Evolutionary conservation across 129 eudicot genomes (phyloP).

Genomic region (Flaveria trinervia): DNA sequence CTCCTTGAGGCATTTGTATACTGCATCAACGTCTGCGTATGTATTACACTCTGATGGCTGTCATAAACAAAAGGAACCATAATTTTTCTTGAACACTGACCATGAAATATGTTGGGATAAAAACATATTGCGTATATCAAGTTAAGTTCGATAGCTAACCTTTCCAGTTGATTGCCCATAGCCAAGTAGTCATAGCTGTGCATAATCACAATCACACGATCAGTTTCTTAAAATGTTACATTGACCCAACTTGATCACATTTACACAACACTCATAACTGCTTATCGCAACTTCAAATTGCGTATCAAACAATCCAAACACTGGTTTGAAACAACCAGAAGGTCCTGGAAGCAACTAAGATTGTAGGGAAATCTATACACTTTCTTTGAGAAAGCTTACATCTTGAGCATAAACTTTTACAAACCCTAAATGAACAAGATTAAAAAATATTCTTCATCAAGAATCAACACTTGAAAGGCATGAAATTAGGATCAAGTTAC

Average conservation of each 20-base stretch:
- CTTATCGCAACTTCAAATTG: not conserved
- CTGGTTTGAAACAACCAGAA: not conserved
- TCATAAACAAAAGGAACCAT: constrained; percentile 25
- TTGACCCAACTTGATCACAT: not conserved
- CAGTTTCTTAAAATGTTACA: not conserved
- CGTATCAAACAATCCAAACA: not conserved
- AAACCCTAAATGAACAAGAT: constrained; percentile 15
- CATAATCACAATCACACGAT: not conserved
- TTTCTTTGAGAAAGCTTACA: not conserved
- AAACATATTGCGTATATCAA: not conserved
- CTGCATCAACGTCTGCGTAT: constrained; percentile 92
- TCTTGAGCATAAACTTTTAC: not conserved
- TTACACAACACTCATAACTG: not conserved
- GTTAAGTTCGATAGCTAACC: constrained; percentile 47
- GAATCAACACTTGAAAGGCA: no score
- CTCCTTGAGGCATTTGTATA: constrained; percentile 91
- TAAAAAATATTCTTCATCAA: not conserved
- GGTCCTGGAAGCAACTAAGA: not conserved
- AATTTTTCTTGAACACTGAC: not conserved
- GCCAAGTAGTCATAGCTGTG: constrained; percentile 90
- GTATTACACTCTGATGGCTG: constrained; percentile 96
- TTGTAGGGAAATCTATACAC: not conserved
- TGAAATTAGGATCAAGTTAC: no score
- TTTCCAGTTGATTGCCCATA: constrained; percentile 94
- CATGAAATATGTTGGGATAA: not conserved